Evolutionary conservation across 805 yeast species (phyloP), one percentile per base, ranked within the genome.

Genomic region (Zygosaccharomyces kombuchaensis): DNA sequence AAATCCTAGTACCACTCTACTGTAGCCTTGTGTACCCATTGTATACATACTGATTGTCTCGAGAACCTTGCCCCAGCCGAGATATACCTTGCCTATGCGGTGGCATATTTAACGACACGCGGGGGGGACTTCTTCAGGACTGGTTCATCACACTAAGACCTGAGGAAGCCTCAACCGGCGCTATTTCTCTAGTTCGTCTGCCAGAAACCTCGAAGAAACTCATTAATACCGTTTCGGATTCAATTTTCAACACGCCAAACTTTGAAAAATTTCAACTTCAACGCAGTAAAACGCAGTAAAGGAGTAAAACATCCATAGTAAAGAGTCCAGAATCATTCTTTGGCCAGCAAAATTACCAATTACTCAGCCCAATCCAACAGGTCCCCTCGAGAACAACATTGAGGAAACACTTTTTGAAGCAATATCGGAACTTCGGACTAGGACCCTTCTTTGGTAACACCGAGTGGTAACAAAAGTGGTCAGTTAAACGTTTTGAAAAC

Each of bases 1-100:
- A 66, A 57, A 53, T 51, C 41, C 46, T 38, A 22, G 32, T 29
- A 29, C 10, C 16, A 29, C n/a, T 29, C 16, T 29, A 29, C 14
- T 29, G 32, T 29, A 29, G 32, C 32, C 32, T 13, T 29, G 13
- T 29, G 32, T 29, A 29, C 32, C 14, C 32, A n/a, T 29, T 29
- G 14, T 29, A 29, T 29, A 29, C 32, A 29, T 29, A 10, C 32
- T 6, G 32, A 10, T 29, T 29, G 10, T 29, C 32, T 29, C 32
- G 32, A 29, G 32, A 29, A n/a, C 14, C 14, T 29, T 29, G 13
- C 32, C n/a, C 32, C 14, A 29, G 32, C 16, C 3, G n/a, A 13
- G 14, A 29, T n/a, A 29, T 29, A 29, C 32, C 16, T 29, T n/a
- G 32, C 32, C 14, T 5, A 19, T 5, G 21, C 21, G 21, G 21